Evolutionary conservation across 768 basidiomycete species (phyloP), one percentile per base, ranked within the genome.

Genomic region (Kwoniella botswanensis): DNA sequence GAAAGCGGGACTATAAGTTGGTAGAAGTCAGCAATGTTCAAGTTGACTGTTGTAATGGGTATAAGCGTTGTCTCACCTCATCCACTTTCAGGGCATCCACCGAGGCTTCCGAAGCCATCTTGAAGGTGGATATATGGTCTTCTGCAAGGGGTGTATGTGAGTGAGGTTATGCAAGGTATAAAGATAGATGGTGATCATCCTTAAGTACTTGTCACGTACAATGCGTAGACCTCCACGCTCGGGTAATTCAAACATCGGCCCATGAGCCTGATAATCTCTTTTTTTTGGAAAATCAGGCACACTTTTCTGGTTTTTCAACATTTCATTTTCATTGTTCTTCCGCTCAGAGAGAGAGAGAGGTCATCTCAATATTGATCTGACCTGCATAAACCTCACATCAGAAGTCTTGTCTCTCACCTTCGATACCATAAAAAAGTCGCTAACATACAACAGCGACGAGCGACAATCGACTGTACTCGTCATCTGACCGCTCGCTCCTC

Each of bases 1-100:
- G 72, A 70, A 76, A 80, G 56, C 76, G 76, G 63, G 75, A 64
- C 79, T 82, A 63, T 21, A 29, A 18, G 42, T 6, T 35, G 35
- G 35, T 35, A 6, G 35, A 35, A 35, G 35, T 35, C 35, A 35
- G 35, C 35, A 35, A 35, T 35, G 35, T 35, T 35, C 35, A 35
- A 35, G 35, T 35, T 7, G 35, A 35, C 35, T 35, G 21, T 26
- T 29, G 15, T n/a, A 2, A 12, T 11, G 52, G 54, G 24, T 46
- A 29, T 41, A 9, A 29, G 24, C n/a, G 18, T 5, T 35, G 44
- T 10, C 68, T 73, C 56, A 73, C 72, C 60, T 73, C 72, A 11
- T 69, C 72, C 18, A 70, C 68, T 54, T 52, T 60, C 24, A 73
- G 44, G 18, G 56, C 67, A 58, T 73, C 68, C 1, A 60, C 68